phyloP scores from a whole-genome alignment of 1,139 yeast species.

The Pichia sp. region DNA sequence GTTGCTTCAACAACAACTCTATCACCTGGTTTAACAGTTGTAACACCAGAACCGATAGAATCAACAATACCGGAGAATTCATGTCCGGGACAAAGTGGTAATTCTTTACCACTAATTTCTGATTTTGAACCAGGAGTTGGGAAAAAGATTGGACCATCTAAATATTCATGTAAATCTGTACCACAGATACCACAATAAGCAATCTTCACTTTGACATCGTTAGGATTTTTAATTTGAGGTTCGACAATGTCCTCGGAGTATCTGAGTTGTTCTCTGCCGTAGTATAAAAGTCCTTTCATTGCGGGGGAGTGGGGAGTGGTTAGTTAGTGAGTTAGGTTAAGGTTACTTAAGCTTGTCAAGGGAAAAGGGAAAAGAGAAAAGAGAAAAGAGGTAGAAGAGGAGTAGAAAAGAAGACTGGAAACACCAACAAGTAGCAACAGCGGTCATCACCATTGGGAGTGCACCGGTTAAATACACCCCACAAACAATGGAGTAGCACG shows the following conservation, averaged over 20 bases:
- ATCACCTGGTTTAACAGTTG: conserved; percentile 43
- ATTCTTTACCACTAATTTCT: conserved; percentile 24
- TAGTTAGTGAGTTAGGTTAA: too few relatives aligned
- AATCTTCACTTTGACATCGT: conserved; percentile 44
- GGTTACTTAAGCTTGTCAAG: too few relatives aligned
- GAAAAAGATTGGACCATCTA: conserved; percentile 48
- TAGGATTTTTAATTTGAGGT: conserved; percentile 37
- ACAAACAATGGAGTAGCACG: too few relatives aligned
- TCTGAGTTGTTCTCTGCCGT: conserved; percentile 42
- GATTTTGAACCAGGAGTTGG: conserved; percentile 27
- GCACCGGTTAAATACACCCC: too few relatives aligned
- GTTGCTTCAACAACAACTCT: conserved; percentile 37
- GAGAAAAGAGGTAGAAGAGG: too few relatives aligned
- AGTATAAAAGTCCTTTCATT: conserved; percentile 52
- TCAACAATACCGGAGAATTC: conserved; percentile 47
- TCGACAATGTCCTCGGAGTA: conserved; percentile 37
- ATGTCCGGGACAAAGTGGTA: conserved; percentile 39
- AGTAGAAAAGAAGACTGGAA: neutral
- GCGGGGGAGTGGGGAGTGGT: too few relatives aligned
- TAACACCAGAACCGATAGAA: conserved; percentile 40
- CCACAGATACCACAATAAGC: conserved; percentile 57
- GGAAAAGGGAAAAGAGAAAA: neutral
- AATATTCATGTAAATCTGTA: conserved; percentile 48
- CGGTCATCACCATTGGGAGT: too few relatives aligned
- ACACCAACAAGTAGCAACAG: neutral